These are phyloP conservation scores for Pouteria glomerata DNA, from an alignment of 148 eudicot species.

Conservation along the genomic window DNA sequence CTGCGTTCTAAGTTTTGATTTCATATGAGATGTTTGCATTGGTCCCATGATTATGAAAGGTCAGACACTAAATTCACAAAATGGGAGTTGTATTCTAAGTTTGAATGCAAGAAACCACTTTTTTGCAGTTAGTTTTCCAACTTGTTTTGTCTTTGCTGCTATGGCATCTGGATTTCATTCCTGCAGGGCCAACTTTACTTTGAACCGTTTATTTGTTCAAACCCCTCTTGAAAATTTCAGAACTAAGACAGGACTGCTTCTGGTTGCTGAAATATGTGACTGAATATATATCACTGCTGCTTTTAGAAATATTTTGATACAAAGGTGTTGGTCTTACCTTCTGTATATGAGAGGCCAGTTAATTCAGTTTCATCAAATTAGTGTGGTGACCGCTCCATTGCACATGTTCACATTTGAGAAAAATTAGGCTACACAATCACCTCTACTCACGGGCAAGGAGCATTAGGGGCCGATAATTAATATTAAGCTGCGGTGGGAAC, in stretches of 20 bases:
- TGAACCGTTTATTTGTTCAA: neutral
- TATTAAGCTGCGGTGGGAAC: neutral
- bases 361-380: neutral
- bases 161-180: neutral
- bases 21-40: neutral
- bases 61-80: neutral
- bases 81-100: neutral
- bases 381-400: neutral
- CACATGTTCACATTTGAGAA: neutral
- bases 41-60: conserved; percentile 1
- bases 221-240: neutral
- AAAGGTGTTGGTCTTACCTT: neutral
- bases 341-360: neutral
- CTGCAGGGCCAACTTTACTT: neutral
- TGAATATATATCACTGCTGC: neutral
- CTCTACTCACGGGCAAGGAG: neutral
- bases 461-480: neutral
- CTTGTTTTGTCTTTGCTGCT: neutral
- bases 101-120: neutral
- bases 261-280: neutral
- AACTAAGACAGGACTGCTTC: neutral
- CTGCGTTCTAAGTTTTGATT: neutral
- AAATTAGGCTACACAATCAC: neutral
- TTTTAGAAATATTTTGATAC: conserved; percentile 1
- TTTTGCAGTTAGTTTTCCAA: neutral